Conservation (phyloP, 2,329 filamentous ascomycete genomes). For the Ophiostoma sp. region DNA sequence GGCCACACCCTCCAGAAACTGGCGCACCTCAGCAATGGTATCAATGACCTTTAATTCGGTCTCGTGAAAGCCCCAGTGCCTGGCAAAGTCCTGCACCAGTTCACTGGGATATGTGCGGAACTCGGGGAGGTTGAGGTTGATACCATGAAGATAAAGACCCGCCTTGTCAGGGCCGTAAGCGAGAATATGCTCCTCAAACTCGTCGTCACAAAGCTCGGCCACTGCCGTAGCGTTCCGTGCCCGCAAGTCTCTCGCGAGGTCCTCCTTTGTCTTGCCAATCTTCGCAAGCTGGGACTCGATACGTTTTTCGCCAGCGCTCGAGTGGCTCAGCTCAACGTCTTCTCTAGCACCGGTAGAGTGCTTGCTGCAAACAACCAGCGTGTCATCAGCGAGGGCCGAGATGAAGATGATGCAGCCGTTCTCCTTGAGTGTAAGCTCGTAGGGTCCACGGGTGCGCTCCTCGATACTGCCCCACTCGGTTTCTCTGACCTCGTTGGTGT, state of each 20-base stretch:
- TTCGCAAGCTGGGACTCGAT: constrained; percentile 71
- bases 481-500: constrained; percentile 71
- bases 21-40: constrained; percentile 65
- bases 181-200: constrained; percentile 94
- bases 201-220: constrained; percentile 91
- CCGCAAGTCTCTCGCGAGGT: constrained; percentile 71
- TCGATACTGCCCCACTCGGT: constrained; percentile 81
- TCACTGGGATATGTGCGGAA: constrained; percentile 81
- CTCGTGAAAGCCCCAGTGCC: constrained; percentile 90
- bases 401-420: constrained; percentile 99
- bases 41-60: constrained; percentile 74
- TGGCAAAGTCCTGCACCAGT: constrained; percentile 83
- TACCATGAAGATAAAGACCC: constrained; percentile 89
- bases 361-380: constrained; percentile 95
- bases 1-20: constrained; percentile 76
- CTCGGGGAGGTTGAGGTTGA: constrained; percentile 90
- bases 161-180: constrained; percentile 77
- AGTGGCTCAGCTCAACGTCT: constrained; percentile 72
- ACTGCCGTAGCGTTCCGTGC: constrained; percentile 87
- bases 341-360: constrained; percentile 83
- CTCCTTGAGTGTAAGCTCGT: constrained; percentile 94
- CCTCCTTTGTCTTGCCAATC: constrained; percentile 70
- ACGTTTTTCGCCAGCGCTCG: constrained; percentile 74
- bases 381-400: constrained; percentile 80
- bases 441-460: constrained; percentile 71